Base-by-base conservation (phyloP, 2,329 filamentous ascomycete genomes). In the Sporothrix humicola region DNA sequence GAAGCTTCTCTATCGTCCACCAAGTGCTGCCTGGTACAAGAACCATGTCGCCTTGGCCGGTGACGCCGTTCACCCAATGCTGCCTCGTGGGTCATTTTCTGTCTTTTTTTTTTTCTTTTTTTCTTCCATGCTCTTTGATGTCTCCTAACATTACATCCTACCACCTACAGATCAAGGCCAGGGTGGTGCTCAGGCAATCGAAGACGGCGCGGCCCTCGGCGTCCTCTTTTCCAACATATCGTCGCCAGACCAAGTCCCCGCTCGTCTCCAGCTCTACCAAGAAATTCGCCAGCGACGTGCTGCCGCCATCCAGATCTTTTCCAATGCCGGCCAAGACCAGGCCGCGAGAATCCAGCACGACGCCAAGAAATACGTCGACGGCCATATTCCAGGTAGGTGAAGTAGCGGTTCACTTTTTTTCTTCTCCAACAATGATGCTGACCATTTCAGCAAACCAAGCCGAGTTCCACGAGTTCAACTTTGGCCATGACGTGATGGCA, bases 401-500 rank as follows among this genome's bases (percentile, higher is more conserved):
- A 26, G 23, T 26, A 26, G 23, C 23, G 23, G 23, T 26, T 26
- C 23, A 26, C 23, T 26, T n/a, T n/a, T n/a, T 52, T 5, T 48
- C 23, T 26, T 26, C 3, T 26, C 3, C 3, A 26, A 3, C 23
- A 26, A 26, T 26, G 3, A 26, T 26, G 23, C 23, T 26, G 23
- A 26, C 23, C 23, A 26, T 23, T 23, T 8, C 52, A 56, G 52
- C 52, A 56, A 56, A 56, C 52, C 52, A 56, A 10, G 52, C 52
- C 52, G 52, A 56, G n/a, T 56, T 56, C 52, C n/a, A 56, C 52
- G 52, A 23, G 52, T 56, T 56, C 52, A 56, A 56, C 52, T 56
- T 56, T 56, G 52, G 52, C 3, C 20, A 56, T 23, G 52, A 56
- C n/a, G 52, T 56, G n/a, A 56, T 23, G 6, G 52, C 10, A 23